These are phyloP conservation scores for Eimeria acervulina DNA, from an alignment of 169 alveolate genomes.

Conservation along the genomic window DNA sequence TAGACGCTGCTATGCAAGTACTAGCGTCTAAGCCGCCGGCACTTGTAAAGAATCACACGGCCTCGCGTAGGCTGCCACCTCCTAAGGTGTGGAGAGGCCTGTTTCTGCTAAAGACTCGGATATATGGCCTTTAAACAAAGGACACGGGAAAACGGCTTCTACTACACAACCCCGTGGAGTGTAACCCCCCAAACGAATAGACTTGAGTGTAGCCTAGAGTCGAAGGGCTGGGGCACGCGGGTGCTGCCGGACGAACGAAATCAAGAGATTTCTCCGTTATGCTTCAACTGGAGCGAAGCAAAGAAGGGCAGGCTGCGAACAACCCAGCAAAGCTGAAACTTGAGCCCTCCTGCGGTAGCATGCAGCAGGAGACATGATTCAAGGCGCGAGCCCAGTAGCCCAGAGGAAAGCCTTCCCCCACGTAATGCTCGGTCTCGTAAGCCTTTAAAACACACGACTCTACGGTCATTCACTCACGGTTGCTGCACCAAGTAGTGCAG, in stretches of 20 bases:
- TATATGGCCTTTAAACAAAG: not conserved
- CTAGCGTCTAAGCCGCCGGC: not conserved
- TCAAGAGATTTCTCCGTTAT: not conserved
- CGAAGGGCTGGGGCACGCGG: constrained; percentile 12
- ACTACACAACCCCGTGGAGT: not conserved
- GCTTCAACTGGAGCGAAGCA: not conserved
- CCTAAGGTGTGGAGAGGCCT: not conserved
- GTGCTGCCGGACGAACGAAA: not conserved
- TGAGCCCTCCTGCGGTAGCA: constrained; percentile 49
- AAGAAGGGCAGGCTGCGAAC: not conserved
- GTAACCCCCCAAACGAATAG: not conserved
- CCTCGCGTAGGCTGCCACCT: not conserved
- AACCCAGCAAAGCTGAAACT: not conserved
- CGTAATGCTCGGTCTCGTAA: not conserved
- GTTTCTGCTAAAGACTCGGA: not conserved
- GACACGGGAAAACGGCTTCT: not conserved
- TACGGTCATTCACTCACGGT: not conserved
- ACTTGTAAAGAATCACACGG: not conserved
- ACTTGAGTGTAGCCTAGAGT: not conserved
- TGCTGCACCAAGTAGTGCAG: constrained; percentile 73
- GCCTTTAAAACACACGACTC: not conserved
- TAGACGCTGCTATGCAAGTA: not conserved
- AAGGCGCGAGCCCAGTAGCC: constrained; percentile 5
- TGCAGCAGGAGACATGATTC: constrained; percentile 64
- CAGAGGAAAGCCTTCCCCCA: constrained; percentile 22